These are phyloP conservation scores for Psidium friedrichsthalianum DNA, from an alignment of 345 rosid species.

Conservation along the genomic window DNA sequence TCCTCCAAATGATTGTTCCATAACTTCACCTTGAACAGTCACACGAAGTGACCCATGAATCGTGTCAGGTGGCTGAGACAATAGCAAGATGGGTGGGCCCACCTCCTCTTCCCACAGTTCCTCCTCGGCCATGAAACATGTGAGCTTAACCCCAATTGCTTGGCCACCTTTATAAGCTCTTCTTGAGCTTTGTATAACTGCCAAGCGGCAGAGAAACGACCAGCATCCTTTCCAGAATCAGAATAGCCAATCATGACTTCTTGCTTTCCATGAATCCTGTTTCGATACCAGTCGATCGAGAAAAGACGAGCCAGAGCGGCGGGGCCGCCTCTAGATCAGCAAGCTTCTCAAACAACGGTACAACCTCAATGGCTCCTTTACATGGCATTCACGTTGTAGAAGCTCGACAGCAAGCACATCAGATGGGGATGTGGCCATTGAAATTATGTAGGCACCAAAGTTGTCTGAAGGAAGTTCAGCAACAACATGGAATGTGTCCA, in stretches of 20 bases:
- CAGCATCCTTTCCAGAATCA: conserved; percentile 97
- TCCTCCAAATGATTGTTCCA: conserved; percentile 88
- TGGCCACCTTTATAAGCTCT: conserved; percentile 85
- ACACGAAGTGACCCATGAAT: conserved; percentile 84
- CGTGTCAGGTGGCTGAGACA: conserved; percentile 98
- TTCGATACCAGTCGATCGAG: conserved; percentile 87
- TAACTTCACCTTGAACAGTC: conserved; percentile 96
- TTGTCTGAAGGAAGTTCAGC: conserved; percentile 79
- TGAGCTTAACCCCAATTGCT: conserved; percentile 78
- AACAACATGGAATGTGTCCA: conserved; percentile 77
- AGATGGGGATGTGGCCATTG: conserved; percentile 96
- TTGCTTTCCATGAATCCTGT: conserved; percentile 82
- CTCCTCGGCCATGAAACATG: conserved; percentile 98
- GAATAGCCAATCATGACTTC: conserved; percentile 99
- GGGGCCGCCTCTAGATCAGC: conserved; percentile 88
- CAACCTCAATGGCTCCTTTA: conserved; percentile 80
- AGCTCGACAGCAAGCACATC: conserved; percentile 96
- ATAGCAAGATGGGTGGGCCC: conserved; percentile 97
- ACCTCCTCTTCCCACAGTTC: conserved; percentile 96
- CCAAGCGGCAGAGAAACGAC: conserved; percentile 95
- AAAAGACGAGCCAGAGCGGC: conserved; percentile 89
- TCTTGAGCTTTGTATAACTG: conserved; percentile 90
- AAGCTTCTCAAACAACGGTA: conserved; percentile 91
- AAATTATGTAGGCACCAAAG: conserved; percentile 88
- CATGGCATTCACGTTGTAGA: conserved; percentile 81